Base-by-base conservation (phyloP, 805 yeast species). In the Saccharomycopsis vini region DNA sequence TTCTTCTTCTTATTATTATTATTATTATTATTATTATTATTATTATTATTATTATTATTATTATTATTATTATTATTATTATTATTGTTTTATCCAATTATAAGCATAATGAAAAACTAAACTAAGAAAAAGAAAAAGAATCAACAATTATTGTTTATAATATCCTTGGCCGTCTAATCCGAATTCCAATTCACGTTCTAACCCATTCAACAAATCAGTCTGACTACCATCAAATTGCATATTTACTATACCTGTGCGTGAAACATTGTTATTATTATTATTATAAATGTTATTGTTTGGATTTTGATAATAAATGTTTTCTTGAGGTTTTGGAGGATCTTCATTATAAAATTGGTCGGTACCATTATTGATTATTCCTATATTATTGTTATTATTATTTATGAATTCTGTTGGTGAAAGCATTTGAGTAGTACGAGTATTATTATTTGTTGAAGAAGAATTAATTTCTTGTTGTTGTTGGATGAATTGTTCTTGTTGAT, bases 181-280 rank as follows among this genome's bases (percentile, higher is more conserved):
- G 57, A 70, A 80, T 50, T 78, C 85, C 53, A 80, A 57, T 50
- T 81, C 88, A 49, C 69, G 73, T 52, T 80, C 88, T 35, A 80
- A 57, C 43, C 75, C 81, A 26, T 66, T 56, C 31, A 66, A 51
- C 26, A 52, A 58, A 20, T 53, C 56, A 33, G 15, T 33, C 16
- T 20, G 21, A 22, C 40, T 40, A 23, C 13, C 6, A 15, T 60
- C 61, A 39, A 35, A 9, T 9, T 35, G 13, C 40, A 37, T 37
- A n/a, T n/a, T 23, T 13, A 36, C 21, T n/a, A n/a, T n/a, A 16
- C 24, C 39, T 12, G 29, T 26, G n/a, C n/a, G n/a, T 28, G 40
- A 43, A 3, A 42, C 21, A 16, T 42, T 45, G 16, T 44, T 46
- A 23, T 36, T 42, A 16, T 43, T 47, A 41, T 24, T 10, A 24